phyloP scores from a whole-genome alignment of 2,329 filamentous ascomycete genomes.

The Xylaria polymorpha region DNA sequence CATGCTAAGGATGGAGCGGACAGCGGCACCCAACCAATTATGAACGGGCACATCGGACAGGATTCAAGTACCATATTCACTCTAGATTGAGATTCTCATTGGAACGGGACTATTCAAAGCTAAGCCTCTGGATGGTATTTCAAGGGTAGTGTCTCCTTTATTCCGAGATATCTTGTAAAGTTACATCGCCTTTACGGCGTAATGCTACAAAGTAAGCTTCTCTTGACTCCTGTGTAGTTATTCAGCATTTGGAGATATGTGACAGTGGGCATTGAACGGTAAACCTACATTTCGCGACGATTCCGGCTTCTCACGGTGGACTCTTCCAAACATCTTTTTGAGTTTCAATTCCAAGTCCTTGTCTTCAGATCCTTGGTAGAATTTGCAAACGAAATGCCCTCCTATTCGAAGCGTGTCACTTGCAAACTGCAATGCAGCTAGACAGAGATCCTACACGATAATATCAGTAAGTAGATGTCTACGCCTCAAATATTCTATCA shows the following conservation, averaged over 20 bases:
- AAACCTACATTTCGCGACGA: constrained; percentile 82
- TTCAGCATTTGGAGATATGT: constrained; percentile 17
- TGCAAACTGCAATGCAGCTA: constrained; percentile 84
- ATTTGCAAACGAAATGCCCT: constrained; percentile 96
- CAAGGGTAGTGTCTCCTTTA: constrained; percentile 16
- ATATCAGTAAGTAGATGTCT: constrained; percentile 14
- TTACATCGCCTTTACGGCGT: constrained; percentile 67
- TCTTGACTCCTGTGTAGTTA: constrained; percentile 75
- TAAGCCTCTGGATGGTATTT: not conserved
- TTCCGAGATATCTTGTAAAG: constrained; percentile 40
- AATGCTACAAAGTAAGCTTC: constrained; percentile 90
- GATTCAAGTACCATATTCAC: not conserved
- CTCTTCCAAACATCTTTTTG: constrained; percentile 80
- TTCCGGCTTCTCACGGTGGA: constrained; percentile 89
- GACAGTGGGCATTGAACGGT: not conserved
- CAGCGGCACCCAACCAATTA: not conserved
- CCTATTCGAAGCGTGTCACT: constrained; percentile 84
- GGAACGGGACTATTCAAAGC: not conserved
- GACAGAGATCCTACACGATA: constrained; percentile 80
- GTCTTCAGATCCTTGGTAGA: constrained; percentile 92
- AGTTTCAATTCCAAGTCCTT: constrained; percentile 80
- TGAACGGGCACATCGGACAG: not conserved
- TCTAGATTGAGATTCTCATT: not conserved
- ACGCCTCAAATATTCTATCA: not conserved
- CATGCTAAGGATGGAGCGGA: not conserved